Evolutionary conservation across 495 filamentous ascomycete species (phyloP), one percentile per base, ranked within the genome.

Genomic region (Penicillium soppii): DNA sequence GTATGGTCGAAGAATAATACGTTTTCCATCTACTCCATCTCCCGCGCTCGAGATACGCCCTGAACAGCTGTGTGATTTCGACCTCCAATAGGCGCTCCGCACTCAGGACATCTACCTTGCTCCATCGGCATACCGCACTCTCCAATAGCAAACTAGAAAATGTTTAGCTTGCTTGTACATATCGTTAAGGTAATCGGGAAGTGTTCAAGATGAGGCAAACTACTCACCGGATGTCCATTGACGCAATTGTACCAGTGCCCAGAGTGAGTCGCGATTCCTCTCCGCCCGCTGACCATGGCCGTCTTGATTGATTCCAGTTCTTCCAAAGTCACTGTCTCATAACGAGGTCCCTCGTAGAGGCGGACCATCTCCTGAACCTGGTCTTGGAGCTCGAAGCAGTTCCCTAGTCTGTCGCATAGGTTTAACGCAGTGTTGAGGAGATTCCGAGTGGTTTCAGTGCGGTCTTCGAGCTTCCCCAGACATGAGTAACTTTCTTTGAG

Each of bases 21-120:
- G 17, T 13, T 49, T 82, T 87, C 38, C 87, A 82, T 71, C 73
- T 74, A 48, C 52, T 73, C 52, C 50, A 64, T 53, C 19, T 77
- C 46, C 63, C 40, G 38, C 43, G 27, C 40, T 46, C 50, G 35
- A 41, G 46, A 52, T 12, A 52, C 55, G 2, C 55, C 50, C 29
- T 22, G 44, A 37, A 54, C 40, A 25, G 50, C 40, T 6, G 1
- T 17, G 10, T 56, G 47, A n/a, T 47, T 41, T 51, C 23, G 40
- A 16, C 53, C 53, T 27, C 53, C 40, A 42, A 46, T 56, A 30
- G 25, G 20, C 20, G 53, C 19, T 56, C 53, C 53, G 4, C 53
- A 56, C 10, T 56, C 53, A 22, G 47, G 47, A 6, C 53, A 56
- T 42, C 27, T 50, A 20, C 47, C 53, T 29, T 33, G 33, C 43